These are phyloP conservation scores for Quercus cerris DNA, from an alignment of 306 rosid genomes.

Conservation along the genomic window DNA sequence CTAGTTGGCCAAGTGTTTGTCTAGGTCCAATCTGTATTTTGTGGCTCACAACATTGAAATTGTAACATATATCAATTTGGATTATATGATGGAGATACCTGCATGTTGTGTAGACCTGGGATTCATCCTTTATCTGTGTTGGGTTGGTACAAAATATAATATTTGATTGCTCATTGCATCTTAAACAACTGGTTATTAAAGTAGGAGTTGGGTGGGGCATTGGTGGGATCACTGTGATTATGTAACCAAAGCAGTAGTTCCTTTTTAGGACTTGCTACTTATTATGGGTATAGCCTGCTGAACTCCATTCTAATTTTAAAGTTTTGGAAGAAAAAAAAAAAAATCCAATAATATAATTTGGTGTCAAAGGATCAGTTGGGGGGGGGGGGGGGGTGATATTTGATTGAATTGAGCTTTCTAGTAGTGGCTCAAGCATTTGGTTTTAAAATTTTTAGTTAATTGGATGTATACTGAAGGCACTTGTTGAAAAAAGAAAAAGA, in stretches of 20 bases:
- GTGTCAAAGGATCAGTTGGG: no score
- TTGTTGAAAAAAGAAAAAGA: no score
- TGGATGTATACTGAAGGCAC: background rate
- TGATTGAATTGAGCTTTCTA: no score
- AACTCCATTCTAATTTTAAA: background rate
- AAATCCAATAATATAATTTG: no score
- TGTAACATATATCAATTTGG: background rate
- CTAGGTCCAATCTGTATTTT: background rate
- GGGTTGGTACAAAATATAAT: background rate
- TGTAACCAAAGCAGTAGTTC: background rate
- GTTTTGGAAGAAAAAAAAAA: no score
- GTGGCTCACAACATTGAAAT: background rate
- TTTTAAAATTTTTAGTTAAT: background rate
- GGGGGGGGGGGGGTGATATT: no score
- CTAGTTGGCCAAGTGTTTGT: background rate
- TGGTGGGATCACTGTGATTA: background rate
- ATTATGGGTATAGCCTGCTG: background rate
- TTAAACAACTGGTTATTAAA: background rate
- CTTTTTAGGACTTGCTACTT: background rate
- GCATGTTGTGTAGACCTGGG: background rate
- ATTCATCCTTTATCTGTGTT: background rate
- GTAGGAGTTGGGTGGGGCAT: background rate
- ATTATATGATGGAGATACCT: background rate
- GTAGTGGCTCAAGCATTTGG: background rate
- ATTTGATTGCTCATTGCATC: no score